A percentile compares a stretch with the other conserved stretches of the same genome.
Evolutionary conservation across 177 flowering plant species (phyloP).

Genomic region (Tripterygium wilfordii): DNA sequence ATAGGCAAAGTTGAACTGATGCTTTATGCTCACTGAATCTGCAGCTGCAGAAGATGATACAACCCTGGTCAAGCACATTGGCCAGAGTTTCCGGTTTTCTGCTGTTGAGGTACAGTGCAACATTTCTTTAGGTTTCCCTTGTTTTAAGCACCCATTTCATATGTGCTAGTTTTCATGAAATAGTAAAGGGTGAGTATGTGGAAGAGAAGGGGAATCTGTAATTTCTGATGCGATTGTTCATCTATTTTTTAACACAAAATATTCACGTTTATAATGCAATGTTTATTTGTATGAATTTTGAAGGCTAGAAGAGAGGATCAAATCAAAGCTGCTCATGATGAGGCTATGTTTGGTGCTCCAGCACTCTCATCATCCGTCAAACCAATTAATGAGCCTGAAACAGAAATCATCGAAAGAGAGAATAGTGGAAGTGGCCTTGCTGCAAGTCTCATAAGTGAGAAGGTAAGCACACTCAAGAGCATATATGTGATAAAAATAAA

Average conservation of each 20-base stretch:
- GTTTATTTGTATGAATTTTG: slow-evolving; percentile 3
- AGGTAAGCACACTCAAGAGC: slow-evolving; percentile 30
- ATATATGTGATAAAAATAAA: too few species aligned
- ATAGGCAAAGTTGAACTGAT: neutral
- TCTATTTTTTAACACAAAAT: too few species aligned
- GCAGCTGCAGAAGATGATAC: slow-evolving; percentile 88
- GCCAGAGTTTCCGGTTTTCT: slow-evolving; percentile 79
- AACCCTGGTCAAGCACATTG: slow-evolving; percentile 60
- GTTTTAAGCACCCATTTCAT: too few species aligned
- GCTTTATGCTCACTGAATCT: slow-evolving; percentile 8
- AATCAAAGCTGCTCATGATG: slow-evolving; percentile 79
- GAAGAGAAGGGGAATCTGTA: too few species aligned
- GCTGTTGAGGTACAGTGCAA: slow-evolving; percentile 57
- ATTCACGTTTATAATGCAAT: neutral
- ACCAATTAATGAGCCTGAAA: slow-evolving; percentile 23
- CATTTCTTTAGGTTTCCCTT: too few species aligned
- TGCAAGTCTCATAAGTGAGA: slow-evolving; percentile 56
- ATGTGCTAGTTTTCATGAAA: too few species aligned
- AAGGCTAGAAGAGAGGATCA: slow-evolving; percentile 73
- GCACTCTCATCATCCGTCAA: slow-evolving; percentile 16
- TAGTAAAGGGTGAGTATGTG: too few species aligned
- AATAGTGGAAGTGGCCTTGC: slow-evolving; percentile 18
- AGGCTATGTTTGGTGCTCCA: slow-evolving; percentile 87
- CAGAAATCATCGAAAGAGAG: slow-evolving; percentile 19
- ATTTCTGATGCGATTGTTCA: too few species aligned